A percentile compares a stretch with the other conserved stretches of the same genome.
phyloP scores from a whole-genome alignment of 371 early-diverging fungal genomes.

The Mortierella sp. region DNA sequence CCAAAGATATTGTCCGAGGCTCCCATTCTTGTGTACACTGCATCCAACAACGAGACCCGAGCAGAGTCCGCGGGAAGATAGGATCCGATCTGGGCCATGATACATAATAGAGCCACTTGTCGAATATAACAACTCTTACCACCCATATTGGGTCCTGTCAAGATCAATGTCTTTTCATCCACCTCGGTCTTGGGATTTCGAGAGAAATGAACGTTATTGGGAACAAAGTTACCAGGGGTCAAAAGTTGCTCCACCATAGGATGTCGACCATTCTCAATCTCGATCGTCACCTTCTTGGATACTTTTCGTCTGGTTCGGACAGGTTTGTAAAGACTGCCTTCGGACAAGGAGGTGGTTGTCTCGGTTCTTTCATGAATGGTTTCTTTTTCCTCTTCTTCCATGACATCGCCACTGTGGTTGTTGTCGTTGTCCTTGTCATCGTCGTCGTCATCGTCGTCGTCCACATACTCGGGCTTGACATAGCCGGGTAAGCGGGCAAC shows the following conservation, averaged over 20 bases:
- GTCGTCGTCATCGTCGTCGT: constrained; percentile 55
- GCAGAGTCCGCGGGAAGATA: constrained; percentile 93
- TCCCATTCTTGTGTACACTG: constrained; percentile 89
- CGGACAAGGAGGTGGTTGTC: background rate
- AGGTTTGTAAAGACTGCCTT: too few species aligned
- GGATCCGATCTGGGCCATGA: constrained; percentile 96
- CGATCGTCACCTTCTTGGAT: constrained; percentile 21
- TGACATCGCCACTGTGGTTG: too few species aligned
- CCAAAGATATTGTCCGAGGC: constrained; percentile 78
- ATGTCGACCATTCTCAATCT: constrained; percentile 81
- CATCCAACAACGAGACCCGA: constrained; percentile 87
- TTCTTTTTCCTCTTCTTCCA: constrained; percentile 20
- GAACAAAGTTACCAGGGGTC: constrained; percentile 67
- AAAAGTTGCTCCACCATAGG: constrained; percentile 88
- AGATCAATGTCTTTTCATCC: constrained; percentile 53
- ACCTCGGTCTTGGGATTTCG: constrained; percentile 2
- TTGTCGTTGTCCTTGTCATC: constrained; percentile 70
- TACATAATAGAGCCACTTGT: constrained; percentile 68
- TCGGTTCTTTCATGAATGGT: background rate
- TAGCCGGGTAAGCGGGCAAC: constrained; percentile 77
- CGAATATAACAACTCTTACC: constrained; percentile 96
- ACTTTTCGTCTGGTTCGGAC: constrained; percentile 11
- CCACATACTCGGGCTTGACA: constrained; percentile 70
- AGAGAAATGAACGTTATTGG: constrained; percentile 78
- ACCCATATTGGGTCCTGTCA: constrained; percentile 91